Evolutionary conservation across 2,329 filamentous ascomycete species (phyloP).

Genomic region (Aureobasidium sp.): DNA sequence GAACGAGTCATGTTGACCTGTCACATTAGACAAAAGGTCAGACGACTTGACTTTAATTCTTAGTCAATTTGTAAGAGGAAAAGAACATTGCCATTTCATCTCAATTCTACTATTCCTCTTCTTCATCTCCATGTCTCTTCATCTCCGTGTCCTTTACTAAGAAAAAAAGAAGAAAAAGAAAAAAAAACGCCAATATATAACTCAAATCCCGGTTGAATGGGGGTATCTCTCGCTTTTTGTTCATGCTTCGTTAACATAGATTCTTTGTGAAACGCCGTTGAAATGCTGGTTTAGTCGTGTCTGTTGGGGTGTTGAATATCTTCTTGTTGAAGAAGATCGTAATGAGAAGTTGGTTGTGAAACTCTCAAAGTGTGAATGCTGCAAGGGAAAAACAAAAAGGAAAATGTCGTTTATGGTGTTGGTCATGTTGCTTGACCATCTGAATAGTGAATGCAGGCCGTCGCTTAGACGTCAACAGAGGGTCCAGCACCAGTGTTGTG

Average conservation of each 20-base stretch:
- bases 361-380: neutral
- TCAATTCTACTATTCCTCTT: neutral
- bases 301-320: constrained; percentile 6
- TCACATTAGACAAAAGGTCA: neutral
- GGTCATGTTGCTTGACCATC: neutral
- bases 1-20: neutral
- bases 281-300: neutral
- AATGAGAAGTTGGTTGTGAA: neutral
- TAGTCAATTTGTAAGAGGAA: neutral
- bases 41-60: too few species aligned
- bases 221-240: constrained; percentile 19
- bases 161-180: neutral
- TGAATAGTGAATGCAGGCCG: neutral
- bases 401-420: neutral
- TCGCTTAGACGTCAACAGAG: neutral
- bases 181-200: neutral
- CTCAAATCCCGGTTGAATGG: constrained; percentile 24
- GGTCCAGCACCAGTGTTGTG: constrained; percentile 12
- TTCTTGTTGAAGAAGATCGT: constrained; percentile 13
- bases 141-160: neutral
- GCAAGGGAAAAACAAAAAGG: neutral
- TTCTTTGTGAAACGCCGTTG: neutral
- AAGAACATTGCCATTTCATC: neutral
- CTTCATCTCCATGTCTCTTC: neutral
- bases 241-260: constrained; percentile 8